A percentile compares a stretch with the other conserved stretches of the same genome.
Conservation (phyloP, 495 filamentous ascomycete genomes). For the Neurospora cerealis region DNA sequence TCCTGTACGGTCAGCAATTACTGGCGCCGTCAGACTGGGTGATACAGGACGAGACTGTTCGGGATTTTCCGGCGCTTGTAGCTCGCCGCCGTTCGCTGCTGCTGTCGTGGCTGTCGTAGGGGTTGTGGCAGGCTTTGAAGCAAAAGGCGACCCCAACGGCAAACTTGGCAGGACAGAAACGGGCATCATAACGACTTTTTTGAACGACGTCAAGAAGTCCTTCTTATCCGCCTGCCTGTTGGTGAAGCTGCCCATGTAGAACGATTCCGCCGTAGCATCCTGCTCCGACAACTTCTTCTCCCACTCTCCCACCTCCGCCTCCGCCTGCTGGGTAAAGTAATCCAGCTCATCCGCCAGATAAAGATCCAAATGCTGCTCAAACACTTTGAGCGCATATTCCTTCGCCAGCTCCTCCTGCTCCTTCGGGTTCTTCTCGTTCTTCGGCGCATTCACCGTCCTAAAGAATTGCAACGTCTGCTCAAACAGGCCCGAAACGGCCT, state of each 20-base stretch:
- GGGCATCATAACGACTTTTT: conserved; percentile 98
- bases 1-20: conserved; percentile 17
- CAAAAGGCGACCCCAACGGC: conserved; percentile 31
- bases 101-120: conserved; percentile 15
- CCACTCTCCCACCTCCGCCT: conserved; percentile 71
- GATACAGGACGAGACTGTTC: conserved; percentile 39
- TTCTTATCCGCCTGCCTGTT: conserved; percentile 91
- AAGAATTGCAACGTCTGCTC: conserved; percentile 72
- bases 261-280: conserved; percentile 82
- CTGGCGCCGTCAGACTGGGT: conserved; percentile 18
- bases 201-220: conserved; percentile 94
- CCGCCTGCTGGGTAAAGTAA: conserved; percentile 65
- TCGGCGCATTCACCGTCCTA: conserved; percentile 50
- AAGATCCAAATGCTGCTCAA: conserved; percentile 85
- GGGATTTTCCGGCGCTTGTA: conserved; percentile 19
- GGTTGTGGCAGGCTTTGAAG: conserved; percentile 27
- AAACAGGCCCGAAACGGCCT: conserved; percentile 77
- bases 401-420: conserved; percentile 38
- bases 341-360: conserved; percentile 91
- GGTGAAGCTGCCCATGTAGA: conserved; percentile 80
- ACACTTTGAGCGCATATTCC: conserved; percentile 56
- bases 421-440: conserved; percentile 13
- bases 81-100: conserved; percentile 15
- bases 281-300: conserved; percentile 85
- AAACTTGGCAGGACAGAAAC: conserved; percentile 74